Percentiles rank a stretch among this genome's conserved stretches.
Evolutionary conservation across 2,329 filamentous ascomycete genomes (phyloP).

Genomic region (Neocatenulostroma microsporum): DNA sequence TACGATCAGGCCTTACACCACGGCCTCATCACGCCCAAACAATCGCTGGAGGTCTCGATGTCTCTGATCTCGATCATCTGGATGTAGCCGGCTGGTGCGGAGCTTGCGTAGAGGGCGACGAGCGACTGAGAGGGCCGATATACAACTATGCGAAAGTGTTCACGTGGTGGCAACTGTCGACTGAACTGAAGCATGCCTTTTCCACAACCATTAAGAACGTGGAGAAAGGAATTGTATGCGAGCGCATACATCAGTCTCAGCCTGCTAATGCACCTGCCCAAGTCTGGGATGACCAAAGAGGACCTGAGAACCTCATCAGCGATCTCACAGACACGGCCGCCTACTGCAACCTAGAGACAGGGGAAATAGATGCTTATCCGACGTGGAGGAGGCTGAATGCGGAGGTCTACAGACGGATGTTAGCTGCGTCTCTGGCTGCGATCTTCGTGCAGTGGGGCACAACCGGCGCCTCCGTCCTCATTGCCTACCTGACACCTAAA

Average conservation of each 20-base stretch:
- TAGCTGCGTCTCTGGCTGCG: constrained; percentile 13
- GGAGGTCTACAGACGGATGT: constrained; percentile 15
- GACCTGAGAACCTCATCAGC: neutral
- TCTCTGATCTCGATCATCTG: too few species aligned
- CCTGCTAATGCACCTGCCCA: neutral
- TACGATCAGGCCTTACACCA: too few species aligned
- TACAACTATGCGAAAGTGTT: constrained; percentile 23
- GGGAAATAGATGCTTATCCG: constrained; percentile 14
- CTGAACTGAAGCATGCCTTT: constrained; percentile 11
- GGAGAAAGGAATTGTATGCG: constrained; percentile 1
- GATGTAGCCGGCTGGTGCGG: too few species aligned
- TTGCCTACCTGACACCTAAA: constrained; percentile 18
- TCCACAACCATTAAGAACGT: constrained; percentile 13
- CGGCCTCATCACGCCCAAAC: too few species aligned
- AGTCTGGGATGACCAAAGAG: neutral
- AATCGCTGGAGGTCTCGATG: too few species aligned
- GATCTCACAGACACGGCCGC: constrained; percentile 1
- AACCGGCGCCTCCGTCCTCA: constrained; percentile 17
- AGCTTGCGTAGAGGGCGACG: constrained; percentile 21
- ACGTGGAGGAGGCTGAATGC: constrained; percentile 15
- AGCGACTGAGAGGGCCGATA: constrained; percentile 17
- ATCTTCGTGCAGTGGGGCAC: constrained; percentile 23
- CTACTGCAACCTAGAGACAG: constrained; percentile 15
- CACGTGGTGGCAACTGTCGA: constrained; percentile 18
- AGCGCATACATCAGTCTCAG: neutral